A percentile compares a stretch with the other conserved stretches of the same genome.
phyloP scores from a whole-genome alignment of 1,284 basidiomycete species.

The Malassezia sympodialis region DNA sequence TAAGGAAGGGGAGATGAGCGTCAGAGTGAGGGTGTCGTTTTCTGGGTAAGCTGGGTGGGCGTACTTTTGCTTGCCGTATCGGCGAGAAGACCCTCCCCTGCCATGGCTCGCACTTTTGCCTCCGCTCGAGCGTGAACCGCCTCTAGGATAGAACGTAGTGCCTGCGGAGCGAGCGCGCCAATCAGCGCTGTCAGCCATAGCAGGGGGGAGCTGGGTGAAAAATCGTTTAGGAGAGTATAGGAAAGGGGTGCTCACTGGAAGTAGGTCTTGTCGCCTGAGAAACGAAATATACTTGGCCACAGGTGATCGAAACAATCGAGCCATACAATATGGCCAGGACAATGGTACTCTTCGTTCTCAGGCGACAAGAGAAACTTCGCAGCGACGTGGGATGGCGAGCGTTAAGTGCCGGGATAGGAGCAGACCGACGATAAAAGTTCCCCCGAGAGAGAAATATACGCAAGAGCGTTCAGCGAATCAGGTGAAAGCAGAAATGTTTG shows the following conservation, averaged over 20 bases:
- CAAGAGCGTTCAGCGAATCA: neutral
- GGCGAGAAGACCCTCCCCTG: conserved; percentile 1
- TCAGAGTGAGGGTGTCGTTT: neutral
- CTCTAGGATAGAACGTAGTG: neutral
- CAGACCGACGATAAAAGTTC: neutral
- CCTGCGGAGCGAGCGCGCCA: conserved; percentile 2
- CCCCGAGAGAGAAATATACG: neutral
- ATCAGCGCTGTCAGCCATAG: conserved; percentile 11
- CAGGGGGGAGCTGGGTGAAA: neutral
- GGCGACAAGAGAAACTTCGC: conserved; percentile 5
- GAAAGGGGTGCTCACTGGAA: neutral
- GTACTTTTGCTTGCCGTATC: conserved; percentile 8
- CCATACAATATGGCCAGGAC: conserved; percentile 6
- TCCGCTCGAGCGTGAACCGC: conserved; percentile 4
- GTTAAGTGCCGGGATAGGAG: neutral
- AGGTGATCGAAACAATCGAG: conserved; percentile 4
- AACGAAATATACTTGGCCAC: conserved; percentile 7
- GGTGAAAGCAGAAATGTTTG: neutral
- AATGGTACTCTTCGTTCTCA: conserved; percentile 5
- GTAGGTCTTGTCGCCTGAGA: conserved; percentile 8
- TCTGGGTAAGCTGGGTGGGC: neutral
- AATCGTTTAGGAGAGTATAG: neutral
- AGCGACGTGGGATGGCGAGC: neutral
- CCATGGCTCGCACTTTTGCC: conserved; percentile 6
- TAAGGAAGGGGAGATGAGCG: neutral